Conservation (phyloP, 805 yeast genomes). For the Saccharomycopsis fermentans region DNA sequence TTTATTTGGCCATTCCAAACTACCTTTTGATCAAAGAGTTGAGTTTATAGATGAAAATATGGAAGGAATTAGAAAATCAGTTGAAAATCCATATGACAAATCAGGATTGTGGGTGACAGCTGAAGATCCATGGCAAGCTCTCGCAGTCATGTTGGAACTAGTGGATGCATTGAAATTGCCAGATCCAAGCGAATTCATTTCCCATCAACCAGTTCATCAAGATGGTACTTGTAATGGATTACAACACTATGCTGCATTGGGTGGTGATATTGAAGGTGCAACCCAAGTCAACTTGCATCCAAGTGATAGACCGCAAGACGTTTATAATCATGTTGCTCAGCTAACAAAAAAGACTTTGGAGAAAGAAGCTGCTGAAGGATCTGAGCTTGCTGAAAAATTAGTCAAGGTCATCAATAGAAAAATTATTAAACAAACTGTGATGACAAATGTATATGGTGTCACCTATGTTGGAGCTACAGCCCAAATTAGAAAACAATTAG, state of each 20-base stretch:
- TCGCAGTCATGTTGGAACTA: conserved; percentile 61
- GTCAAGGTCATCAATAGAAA: conserved; percentile 66
- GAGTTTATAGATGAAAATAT: conserved; percentile 48
- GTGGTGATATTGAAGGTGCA: conserved; percentile 81
- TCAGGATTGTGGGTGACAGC: conserved; percentile 61
- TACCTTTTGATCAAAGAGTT: conserved; percentile 54
- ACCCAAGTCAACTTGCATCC: conserved; percentile 67
- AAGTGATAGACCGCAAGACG: conserved; percentile 66
- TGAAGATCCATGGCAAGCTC: conserved; percentile 78
- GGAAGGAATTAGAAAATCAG: conserved; percentile 46
- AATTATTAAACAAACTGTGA: conserved; percentile 91
- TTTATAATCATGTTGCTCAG: conserved; percentile 59
- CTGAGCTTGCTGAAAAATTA: conserved; percentile 37
- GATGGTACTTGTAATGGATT: conserved; percentile 84
- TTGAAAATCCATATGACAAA: conserved; percentile 48
- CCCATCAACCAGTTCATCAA: conserved; percentile 74
- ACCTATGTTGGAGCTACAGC: conserved; percentile 87
- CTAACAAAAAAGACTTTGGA: conserved; percentile 48
- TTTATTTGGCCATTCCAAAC: conserved; percentile 65
- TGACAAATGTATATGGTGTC: conserved; percentile 98
- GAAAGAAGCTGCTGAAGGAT: conserved; percentile 41
- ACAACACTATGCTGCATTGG: conserved; percentile 80
- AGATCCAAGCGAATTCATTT: conserved; percentile 55
- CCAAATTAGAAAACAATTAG: conserved; percentile 74
- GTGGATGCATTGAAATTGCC: conserved; percentile 47